Percentiles rank a stretch among this genome's conserved stretches.
These are phyloP conservation scores for Cryptosporidium bovis DNA, from an alignment of 169 alveolate species.

Conservation along the genomic window DNA sequence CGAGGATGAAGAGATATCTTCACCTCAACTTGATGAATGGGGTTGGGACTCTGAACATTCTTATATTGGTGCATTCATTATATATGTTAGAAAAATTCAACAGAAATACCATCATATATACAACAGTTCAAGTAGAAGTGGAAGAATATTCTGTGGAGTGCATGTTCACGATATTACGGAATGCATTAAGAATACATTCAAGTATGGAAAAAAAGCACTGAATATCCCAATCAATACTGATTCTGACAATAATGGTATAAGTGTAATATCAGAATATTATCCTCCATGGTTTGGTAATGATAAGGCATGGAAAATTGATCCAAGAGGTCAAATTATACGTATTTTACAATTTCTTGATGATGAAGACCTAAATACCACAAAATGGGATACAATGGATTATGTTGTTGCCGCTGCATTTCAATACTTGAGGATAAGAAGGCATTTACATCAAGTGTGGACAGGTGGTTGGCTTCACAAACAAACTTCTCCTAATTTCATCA, in stretches of 20 bases:
- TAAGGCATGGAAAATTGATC: conserved; percentile 36
- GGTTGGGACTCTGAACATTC: conserved; percentile 68
- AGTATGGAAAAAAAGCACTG: conserved; percentile 32
- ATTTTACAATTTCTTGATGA: conserved; percentile 67
- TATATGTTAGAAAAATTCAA: conserved; percentile 55
- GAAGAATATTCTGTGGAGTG: conserved; percentile 40
- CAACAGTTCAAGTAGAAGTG: conserved; percentile 46
- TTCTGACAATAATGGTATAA: not conserved
- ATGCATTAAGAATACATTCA: conserved; percentile 33
- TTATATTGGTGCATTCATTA: conserved; percentile 59
- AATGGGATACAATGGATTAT: conserved; percentile 60
- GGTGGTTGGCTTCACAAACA: conserved; percentile 66
- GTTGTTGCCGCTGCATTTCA: conserved; percentile 67
- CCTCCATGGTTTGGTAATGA: conserved; percentile 67
- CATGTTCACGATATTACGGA: conserved; percentile 50
- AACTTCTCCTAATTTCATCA: conserved; percentile 52
- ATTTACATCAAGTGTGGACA: conserved; percentile 53
- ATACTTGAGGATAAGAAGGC: conserved; percentile 52
- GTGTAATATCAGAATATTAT: not conserved
- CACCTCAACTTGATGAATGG: conserved; percentile 62
- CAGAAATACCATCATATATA: conserved; percentile 33
- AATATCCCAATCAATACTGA: not conserved
- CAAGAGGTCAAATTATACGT: conserved; percentile 49
- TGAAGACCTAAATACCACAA: conserved; percentile 61
- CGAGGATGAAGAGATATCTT: conserved; percentile 31